phyloP scores from a whole-genome alignment of 352 stramenopile genomes.

The Phytopythium ostracodes region DNA sequence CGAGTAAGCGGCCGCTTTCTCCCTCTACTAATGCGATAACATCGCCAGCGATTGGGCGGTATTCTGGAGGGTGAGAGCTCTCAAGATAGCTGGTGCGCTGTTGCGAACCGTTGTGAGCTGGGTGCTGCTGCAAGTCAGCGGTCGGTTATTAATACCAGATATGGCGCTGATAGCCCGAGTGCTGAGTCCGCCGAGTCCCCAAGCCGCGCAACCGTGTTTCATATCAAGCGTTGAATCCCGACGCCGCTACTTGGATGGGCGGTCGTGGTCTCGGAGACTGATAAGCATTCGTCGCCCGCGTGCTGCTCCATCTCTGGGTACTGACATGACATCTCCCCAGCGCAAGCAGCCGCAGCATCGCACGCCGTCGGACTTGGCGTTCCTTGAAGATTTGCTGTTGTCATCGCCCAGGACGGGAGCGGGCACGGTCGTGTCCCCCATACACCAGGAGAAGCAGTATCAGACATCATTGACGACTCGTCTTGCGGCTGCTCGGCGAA shows the following conservation, averaged over 20 bases:
- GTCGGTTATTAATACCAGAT: not conserved
- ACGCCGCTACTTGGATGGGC: not conserved
- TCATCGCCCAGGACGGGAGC: conserved; percentile 5
- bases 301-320: no score
- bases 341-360: not conserved
- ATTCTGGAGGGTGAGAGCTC: not conserved
- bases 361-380: conserved; percentile 8
- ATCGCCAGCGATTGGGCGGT: not conserved
- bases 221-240: not conserved
- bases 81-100: not conserved
- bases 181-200: not conserved
- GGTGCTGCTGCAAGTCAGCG: not conserved
- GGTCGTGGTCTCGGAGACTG: not conserved
- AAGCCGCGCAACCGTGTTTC: not conserved
- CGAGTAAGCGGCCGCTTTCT: conserved; percentile 24
- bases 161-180: not conserved
- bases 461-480: conserved; percentile 12
- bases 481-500: conserved; percentile 11
- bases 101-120: not conserved
- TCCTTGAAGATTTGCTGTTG: conserved; percentile 38
- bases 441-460: not conserved
- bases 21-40: not conserved
- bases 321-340: conserved; percentile 1
- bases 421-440: not conserved
- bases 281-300: not conserved